Evolutionary conservation across 257 asterid species (phyloP), one percentile per base, ranked within the genome.

Genomic region (Solanum commersonii): DNA sequence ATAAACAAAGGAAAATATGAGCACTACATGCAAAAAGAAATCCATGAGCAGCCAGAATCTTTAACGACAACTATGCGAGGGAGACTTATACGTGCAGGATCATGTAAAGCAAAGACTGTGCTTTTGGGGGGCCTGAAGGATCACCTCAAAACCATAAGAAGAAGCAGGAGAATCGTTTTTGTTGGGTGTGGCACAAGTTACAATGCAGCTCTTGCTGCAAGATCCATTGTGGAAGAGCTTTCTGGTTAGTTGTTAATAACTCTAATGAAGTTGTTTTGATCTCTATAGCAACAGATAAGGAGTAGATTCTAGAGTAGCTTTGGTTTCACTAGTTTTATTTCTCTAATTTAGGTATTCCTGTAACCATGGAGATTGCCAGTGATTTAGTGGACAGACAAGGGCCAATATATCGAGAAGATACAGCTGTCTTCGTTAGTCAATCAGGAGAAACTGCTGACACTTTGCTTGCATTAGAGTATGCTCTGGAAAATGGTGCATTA

Each of bases 371-470:
- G 92, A 93, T 96, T 90, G 99, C 99, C 87, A 97, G 99, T 92
- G 99, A 97, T 92, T 93, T 96, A 78, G 91, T 97, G 89, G 99
- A 97, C 89, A 94, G 99, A 90, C 99, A 97, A 91, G 99, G 99
- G 84, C 99, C 98, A 8, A 94, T 97, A 84, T 97, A 95, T 91
- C 91, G 99, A 89, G 99, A 97, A 92, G 99, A 97, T 90, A 96
- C 99, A 52, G 92, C 98, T 84, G 96, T 97, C 46, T 96, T 94
- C 88, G 99, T 97, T 90, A 97, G 99, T 91, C 99, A 96, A 90
- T 97, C 99, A 1, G 99, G 99, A 83, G 99, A 97, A 94, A 97
- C 99, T 86, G 98, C 99, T 25, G 99, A 96, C 90, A 96, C 99
- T 20, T 91, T 96, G 92, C 98, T 90, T 90, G 99, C 99, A 35